Base-by-base conservation (phyloP, 2,329 filamentous ascomycete genomes). In the Macrophomina tecta region DNA sequence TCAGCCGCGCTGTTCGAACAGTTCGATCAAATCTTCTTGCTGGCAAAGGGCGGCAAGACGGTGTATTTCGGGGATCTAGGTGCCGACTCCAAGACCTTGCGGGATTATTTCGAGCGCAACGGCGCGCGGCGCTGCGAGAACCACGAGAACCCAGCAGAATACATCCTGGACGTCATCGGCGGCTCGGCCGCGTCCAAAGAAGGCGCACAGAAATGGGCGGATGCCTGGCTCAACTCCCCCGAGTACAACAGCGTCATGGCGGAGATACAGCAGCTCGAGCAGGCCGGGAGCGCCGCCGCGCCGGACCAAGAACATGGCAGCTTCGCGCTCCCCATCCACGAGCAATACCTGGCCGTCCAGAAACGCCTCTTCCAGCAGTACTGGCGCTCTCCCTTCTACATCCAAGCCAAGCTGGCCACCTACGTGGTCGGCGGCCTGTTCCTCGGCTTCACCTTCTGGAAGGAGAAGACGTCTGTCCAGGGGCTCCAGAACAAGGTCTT, bases 91-190 rank as follows among this genome's bases (percentile, higher is more conserved):
- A 70, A 70, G 12, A 79, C 72, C 0, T 74, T 83, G 0, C 71
- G 81, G 2, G 70, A 80, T 42, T 83, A 83, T 75, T 93, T 94
- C 67, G 86, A 89, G 73, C 72, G 77, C 8, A 86, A 90, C 66
- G 90, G 90, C 4, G 89, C 86, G 1, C 81, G 86, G 3, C 78
- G 80, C 52, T 91, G 90, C 67, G 82, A 81, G 9, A 76, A 83
- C 2, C 83, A 87, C 0, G 89, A 90, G 69, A 93, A 93, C 71
- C 90, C 91, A 0, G 91, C 91, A 1, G 91, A 93, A 77, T 93
- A 88, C 80, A 92, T 93, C 87, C 83, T 93, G 18, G 81, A 83
- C 52, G 75, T 77, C 8, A 72, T 62, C 18, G 58, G 58, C 12
- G 58, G 36, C 8, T 74, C 65, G 73, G 77, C 66, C 75, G 77